Percentiles rank a stretch among this genome's conserved stretches.
These are phyloP conservation scores for Fusarium cicatricum DNA, from an alignment of 2,329 filamentous ascomycete species.

Conservation along the genomic window DNA sequence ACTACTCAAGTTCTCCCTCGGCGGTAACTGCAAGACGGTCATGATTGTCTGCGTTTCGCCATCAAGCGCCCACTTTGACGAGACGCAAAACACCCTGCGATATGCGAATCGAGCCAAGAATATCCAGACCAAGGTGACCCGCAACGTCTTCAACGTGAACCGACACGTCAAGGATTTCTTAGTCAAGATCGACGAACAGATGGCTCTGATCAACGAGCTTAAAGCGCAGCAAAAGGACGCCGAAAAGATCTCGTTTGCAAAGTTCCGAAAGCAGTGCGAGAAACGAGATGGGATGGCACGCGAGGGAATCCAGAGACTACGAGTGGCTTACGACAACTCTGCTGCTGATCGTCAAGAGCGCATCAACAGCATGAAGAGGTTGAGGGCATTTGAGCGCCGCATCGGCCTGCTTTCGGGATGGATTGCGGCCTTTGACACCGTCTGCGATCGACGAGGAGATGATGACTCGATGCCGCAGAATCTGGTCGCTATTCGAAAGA, in stretches of 20 bases:
- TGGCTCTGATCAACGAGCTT: conserved; percentile 94
- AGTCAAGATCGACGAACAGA: conserved; percentile 99
- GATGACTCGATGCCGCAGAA: conserved; percentile 70
- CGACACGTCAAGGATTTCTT: conserved; percentile 99
- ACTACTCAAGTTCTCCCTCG: conserved; percentile 94
- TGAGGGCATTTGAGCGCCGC: conserved; percentile 83
- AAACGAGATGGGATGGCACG: conserved; percentile 79
- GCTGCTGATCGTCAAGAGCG: conserved; percentile 80
- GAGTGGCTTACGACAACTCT: conserved; percentile 84
- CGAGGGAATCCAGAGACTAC: conserved; percentile 82
- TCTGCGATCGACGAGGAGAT: conserved; percentile 70
- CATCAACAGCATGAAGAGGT: conserved; percentile 79
- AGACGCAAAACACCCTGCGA: conserved; percentile 96
- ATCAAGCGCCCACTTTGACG: conserved; percentile 95
- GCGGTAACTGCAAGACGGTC: conserved; percentile 97
- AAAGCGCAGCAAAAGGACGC: conserved; percentile 92
- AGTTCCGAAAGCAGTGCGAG: conserved; percentile 89
- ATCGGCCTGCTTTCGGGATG: conserved; percentile 89
- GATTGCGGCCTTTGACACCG: conserved; percentile 88
- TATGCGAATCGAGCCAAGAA: conserved; percentile 99
- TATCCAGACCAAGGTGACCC: conserved; percentile 99
- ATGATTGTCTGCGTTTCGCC: conserved; percentile 99
- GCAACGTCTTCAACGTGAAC: conserved; percentile 99
- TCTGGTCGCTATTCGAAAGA: conserved; percentile 81
- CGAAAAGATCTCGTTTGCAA: conserved; percentile 81